Percentiles rank a stretch among this genome's conserved stretches.
phyloP scores from a whole-genome alignment of 495 filamentous ascomycete species.

The Aspergillus homomorphus region DNA sequence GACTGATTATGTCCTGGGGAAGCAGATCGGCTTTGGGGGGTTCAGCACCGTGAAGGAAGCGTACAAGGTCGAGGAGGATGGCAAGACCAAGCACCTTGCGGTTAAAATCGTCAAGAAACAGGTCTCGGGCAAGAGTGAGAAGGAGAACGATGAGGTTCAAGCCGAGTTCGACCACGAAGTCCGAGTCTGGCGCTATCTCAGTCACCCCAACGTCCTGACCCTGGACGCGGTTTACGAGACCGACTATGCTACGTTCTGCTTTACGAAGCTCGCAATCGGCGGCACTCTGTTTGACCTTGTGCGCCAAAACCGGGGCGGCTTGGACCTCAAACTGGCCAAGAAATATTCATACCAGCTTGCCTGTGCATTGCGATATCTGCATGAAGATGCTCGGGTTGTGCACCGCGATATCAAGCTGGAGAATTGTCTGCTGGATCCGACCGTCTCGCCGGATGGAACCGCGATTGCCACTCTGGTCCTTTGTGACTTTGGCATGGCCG shows the following conservation, averaged over 20 bases:
- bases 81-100: slow-evolving; percentile 51
- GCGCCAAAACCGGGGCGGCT: slow-evolving; percentile 55
- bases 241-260: slow-evolving; percentile 70
- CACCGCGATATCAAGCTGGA: slow-evolving; percentile 77
- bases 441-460: slow-evolving; percentile 43
- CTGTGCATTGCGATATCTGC: slow-evolving; percentile 66
- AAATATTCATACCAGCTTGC: slow-evolving; percentile 68
- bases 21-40: slow-evolving; percentile 66
- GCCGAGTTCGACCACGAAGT: slow-evolving; percentile 75
- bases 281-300: slow-evolving; percentile 71
- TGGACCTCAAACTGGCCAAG: slow-evolving; percentile 51
- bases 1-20: slow-evolving; percentile 68
- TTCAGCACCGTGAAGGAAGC: slow-evolving; percentile 73
- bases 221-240: slow-evolving; percentile 68
- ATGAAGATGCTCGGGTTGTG: slow-evolving; percentile 68
- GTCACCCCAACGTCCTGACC: slow-evolving; percentile 61
- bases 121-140: slow-evolving; percentile 51
- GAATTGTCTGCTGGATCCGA: slow-evolving; percentile 68
- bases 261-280: slow-evolving; percentile 64
- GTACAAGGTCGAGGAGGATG: slow-evolving; percentile 58
- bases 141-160: slow-evolving; percentile 66
- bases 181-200: slow-evolving; percentile 66
- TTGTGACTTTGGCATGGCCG: slow-evolving; percentile 75
- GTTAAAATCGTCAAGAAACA: slow-evolving; percentile 74
- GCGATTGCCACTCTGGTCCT: slow-evolving; percentile 57